phyloP scores from a whole-genome alignment of 257 asterid genomes.

The Lycium ferocissimum region DNA sequence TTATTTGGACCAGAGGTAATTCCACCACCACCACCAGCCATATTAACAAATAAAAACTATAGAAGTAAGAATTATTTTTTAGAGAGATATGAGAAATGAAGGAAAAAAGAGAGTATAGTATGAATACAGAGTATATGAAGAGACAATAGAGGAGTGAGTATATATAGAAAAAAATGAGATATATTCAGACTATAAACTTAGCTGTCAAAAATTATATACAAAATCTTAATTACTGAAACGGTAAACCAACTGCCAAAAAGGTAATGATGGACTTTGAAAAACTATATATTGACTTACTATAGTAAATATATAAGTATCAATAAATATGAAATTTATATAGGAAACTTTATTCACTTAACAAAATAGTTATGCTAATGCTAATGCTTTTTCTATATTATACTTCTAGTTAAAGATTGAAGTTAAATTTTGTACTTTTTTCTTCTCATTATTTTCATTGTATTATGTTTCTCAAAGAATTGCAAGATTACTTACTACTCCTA shows the following conservation, averaged over 20 bases:
- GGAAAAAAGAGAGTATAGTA: background rate
- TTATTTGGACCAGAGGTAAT: slow-evolving; percentile 47
- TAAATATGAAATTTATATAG: background rate
- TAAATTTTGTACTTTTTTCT: background rate
- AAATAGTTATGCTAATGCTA: background rate
- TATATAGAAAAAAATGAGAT: slow-evolving; percentile 40
- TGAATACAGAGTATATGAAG: background rate
- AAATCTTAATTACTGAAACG: background rate
- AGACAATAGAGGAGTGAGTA: slow-evolving; percentile 37
- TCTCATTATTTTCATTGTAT: background rate
- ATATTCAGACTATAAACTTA: background rate
- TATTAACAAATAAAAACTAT: slow-evolving; percentile 28
- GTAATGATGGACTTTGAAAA: background rate
- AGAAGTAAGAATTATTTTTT: background rate
- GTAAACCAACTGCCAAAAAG: background rate
- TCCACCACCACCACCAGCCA: slow-evolving; percentile 97
- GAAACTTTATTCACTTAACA: slow-evolving; percentile 6
- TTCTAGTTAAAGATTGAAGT: background rate
- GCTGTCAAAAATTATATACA: slow-evolving; percentile 16
- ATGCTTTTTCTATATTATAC: background rate
- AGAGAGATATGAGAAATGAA: background rate
- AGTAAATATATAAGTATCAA: background rate
- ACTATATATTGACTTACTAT: background rate
- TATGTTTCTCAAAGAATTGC: background rate
- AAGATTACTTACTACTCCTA: background rate